Base-by-base conservation (phyloP, 176 grass and related monocot species). In the Phyllostachys edulis region DNA sequence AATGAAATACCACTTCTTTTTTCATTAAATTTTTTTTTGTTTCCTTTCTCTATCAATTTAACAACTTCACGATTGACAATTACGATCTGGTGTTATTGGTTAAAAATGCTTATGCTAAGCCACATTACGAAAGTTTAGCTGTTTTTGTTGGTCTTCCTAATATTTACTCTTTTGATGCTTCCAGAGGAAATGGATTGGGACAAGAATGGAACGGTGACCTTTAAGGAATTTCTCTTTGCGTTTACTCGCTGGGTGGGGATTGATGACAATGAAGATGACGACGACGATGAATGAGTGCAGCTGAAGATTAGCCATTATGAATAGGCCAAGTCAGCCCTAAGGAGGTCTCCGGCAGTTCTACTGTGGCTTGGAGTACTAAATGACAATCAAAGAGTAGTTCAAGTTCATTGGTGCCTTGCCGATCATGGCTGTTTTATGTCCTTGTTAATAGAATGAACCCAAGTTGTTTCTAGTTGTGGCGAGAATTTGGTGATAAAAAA, bases 111-210 rank as follows among this genome's bases (percentile, higher is more conserved):
- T 71, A 29, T 69, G 63, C 17, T 27, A 49, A 20, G 8, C 18
- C 27, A 56, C 63, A 27, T 67, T 73, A 45, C 5, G 2, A 46
- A 17, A 21, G 17, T 61, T 73, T 66, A 26, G 66, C 17, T 68
- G 18, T 69, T 17, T 76, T 57, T 54, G 23, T 46, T 74, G 34
- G 44, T 34, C 27, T 34, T 15, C 11, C 68, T 90, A 32, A 83
- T 45, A 73, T 71, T 67, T 47, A 67, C 21, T 56, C 45, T 66
- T 38, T 83, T 87, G 59, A 13, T 69, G n/a, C 8, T 72, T 64
- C 52, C 87, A 99, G 96, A 96, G 85, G 96, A 99, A 79, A 99
- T 99, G 93, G 96, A 99, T 46, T 99, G 96, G 96, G 93, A 99
- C 82, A 99, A 91, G 84, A 99, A 99, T 20, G 96, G 96, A 49